Evolutionary conservation across 1,139 yeast species (phyloP).

Genomic region (Magnusiomyces ingens): DNA sequence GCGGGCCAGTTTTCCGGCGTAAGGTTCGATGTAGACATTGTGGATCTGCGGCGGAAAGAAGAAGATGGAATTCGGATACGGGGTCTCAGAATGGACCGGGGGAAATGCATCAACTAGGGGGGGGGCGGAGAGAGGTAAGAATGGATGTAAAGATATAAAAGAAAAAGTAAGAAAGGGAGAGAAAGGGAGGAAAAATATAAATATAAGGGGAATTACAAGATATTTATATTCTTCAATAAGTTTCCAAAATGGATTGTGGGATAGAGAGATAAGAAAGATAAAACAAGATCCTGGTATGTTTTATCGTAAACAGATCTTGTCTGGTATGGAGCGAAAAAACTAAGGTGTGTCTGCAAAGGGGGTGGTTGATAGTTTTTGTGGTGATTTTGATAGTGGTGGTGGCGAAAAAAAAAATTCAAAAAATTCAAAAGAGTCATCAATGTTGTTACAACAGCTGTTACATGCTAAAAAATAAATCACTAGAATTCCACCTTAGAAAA

Average conservation of each 20-base stretch:
- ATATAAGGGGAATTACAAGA: background rate
- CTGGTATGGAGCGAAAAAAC: too few relatives aligned
- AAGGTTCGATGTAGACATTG: constrained; percentile 3
- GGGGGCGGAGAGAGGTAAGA: background rate
- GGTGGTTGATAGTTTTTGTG: too few relatives aligned
- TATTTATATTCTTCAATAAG: background rate
- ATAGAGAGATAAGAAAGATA: background rate
- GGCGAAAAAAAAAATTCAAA: too few relatives aligned
- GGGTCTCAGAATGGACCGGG: too few relatives aligned
- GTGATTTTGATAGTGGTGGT: too few relatives aligned
- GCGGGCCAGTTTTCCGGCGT: constrained; percentile 20
- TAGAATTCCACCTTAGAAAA: too few relatives aligned
- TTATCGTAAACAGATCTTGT: too few relatives aligned
- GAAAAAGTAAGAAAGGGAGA: background rate
- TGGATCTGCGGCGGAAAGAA: background rate
- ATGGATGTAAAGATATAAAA: background rate
- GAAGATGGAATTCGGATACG: too few relatives aligned
- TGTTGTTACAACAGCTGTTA: too few relatives aligned
- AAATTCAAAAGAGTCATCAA: too few relatives aligned
- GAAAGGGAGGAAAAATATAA: background rate
- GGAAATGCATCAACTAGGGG: background rate
- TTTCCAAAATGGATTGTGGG: background rate
- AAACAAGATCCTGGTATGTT: background rate
- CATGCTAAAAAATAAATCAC: too few relatives aligned
- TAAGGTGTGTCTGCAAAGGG: too few relatives aligned